Evolutionary conservation across 768 basidiomycete genomes (phyloP).

Genomic region (Antrodiella citrinella): DNA sequence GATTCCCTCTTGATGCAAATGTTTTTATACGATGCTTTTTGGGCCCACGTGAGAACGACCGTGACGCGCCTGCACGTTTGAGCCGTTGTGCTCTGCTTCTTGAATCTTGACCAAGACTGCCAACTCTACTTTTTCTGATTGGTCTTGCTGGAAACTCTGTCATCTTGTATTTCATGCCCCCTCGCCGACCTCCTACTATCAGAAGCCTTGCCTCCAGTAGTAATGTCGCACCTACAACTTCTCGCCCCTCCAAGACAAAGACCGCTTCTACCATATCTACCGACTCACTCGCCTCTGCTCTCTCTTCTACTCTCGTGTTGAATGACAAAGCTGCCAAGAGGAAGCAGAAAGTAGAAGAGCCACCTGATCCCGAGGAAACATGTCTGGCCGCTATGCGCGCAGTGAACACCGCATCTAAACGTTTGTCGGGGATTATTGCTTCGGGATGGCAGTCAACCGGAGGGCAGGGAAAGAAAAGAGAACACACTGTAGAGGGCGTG

Average conservation of each 20-base stretch:
- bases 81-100: too few species aligned
- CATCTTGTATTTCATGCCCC: neutral
- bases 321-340: neutral
- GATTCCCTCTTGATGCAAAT: too few species aligned
- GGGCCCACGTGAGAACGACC: too few species aligned
- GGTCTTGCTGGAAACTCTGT: too few species aligned
- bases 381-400: conserved; percentile 47
- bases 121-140: too few species aligned
- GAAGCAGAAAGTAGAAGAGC: neutral
- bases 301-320: neutral
- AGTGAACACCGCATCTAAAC: conserved; percentile 56
- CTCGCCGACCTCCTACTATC: neutral
- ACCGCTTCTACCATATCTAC: neutral
- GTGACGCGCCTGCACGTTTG: too few species aligned
- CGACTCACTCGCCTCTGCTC: neutral
- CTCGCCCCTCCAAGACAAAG: neutral
- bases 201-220: neutral
- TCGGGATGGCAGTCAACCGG: conserved; percentile 49
- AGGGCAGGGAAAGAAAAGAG: conserved; percentile 17
- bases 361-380: conserved; percentile 25
- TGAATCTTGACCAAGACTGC: too few species aligned
- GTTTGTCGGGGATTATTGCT: conserved; percentile 41
- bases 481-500: conserved; percentile 29
- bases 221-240: neutral
- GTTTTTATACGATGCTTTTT: too few species aligned